These are phyloP conservation scores for Spathaspora girioi DNA, from an alignment of 805 yeast genomes.

Conservation along the genomic window DNA sequence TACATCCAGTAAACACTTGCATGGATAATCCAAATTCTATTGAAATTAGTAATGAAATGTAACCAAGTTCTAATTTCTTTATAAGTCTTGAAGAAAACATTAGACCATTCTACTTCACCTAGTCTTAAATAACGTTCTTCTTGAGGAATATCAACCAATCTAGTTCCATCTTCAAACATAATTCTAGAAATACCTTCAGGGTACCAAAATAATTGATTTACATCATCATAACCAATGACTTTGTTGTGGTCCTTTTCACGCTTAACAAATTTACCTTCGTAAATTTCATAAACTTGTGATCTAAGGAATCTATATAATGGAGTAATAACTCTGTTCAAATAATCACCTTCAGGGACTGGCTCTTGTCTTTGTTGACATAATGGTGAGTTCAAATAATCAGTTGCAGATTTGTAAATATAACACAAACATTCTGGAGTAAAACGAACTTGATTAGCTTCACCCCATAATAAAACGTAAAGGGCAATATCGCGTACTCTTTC, in stretches of 20 bases:
- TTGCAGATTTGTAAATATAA: constrained; percentile 92
- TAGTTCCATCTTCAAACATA: constrained; percentile 85
- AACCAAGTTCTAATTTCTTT: constrained; percentile 97
- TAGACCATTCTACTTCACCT: constrained; percentile 90
- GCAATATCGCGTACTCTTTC: constrained; percentile 80
- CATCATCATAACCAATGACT: constrained; percentile 93
- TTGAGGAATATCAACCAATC: constrained; percentile 84
- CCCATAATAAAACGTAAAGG: constrained; percentile 75
- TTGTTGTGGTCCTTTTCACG: constrained; percentile 83
- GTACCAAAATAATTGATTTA: constrained; percentile 98
- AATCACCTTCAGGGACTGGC: constrained; percentile 88
- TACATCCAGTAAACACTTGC: constrained; percentile 91
- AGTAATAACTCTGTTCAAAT: constrained; percentile 84
- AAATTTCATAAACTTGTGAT: constrained; percentile 77
- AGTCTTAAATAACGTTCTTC: constrained; percentile 85
- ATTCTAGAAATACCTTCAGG: constrained; percentile 97
- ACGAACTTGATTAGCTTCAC: constrained; percentile 92
- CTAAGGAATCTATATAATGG: constrained; percentile 81
- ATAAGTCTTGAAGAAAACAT: constrained; percentile 93
- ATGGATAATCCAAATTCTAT: constrained; percentile 97
- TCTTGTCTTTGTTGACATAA: constrained; percentile 85
- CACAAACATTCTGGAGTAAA: constrained; percentile 88
- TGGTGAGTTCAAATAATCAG: constrained; percentile 84
- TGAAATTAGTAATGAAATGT: constrained; percentile 90
- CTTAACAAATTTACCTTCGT: constrained; percentile 77